Percentiles rank a stretch among this genome's conserved stretches.
These are phyloP conservation scores for Erysimum cheiri DNA, from an alignment of 441 rosid genomes.

Conservation along the genomic window DNA sequence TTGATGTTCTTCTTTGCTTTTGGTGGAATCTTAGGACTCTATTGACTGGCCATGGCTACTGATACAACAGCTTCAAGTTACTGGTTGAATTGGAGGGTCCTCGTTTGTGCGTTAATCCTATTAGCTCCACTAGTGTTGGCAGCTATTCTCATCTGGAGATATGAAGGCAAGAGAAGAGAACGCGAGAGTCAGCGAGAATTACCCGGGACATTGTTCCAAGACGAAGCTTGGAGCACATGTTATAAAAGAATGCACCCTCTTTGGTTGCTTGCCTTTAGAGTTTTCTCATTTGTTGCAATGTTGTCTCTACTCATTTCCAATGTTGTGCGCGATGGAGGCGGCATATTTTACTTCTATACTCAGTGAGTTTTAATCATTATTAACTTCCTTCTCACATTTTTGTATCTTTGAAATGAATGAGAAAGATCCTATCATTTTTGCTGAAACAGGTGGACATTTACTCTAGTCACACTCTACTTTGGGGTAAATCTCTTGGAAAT, in stretches of 20 bases:
- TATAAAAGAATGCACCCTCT: conserved; percentile 62
- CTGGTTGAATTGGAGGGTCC: conserved; percentile 92
- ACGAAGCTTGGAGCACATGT: conserved; percentile 85
- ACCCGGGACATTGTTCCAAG: conserved; percentile 56
- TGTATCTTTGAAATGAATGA: conserved; percentile 22
- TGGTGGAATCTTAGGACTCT: conserved; percentile 37
- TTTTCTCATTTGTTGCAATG: conserved; percentile 64
- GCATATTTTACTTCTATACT: conserved; percentile 86
- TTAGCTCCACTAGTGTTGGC: conserved; percentile 32
- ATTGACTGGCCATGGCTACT: conserved; percentile 52
- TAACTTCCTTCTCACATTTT: neutral
- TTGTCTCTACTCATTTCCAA: conserved; percentile 59
- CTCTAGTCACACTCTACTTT: conserved; percentile 82
- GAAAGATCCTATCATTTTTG: conserved; percentile 19
- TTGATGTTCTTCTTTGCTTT: conserved; percentile 12
- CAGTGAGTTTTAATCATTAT: conserved; percentile 63
- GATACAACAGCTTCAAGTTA: conserved; percentile 75
- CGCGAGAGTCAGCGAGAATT: conserved; percentile 48
- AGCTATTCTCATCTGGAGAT: conserved; percentile 67
- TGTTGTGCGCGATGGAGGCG: conserved; percentile 62
- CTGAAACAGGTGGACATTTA: conserved; percentile 88
- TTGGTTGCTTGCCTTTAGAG: conserved; percentile 74
- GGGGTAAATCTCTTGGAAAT: conserved; percentile 59
- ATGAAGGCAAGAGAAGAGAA: conserved; percentile 63
- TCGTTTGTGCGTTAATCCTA: conserved; percentile 51